Conservation (phyloP, 2,329 filamentous ascomycete species). For the Macrophomina phaseolina region DNA sequence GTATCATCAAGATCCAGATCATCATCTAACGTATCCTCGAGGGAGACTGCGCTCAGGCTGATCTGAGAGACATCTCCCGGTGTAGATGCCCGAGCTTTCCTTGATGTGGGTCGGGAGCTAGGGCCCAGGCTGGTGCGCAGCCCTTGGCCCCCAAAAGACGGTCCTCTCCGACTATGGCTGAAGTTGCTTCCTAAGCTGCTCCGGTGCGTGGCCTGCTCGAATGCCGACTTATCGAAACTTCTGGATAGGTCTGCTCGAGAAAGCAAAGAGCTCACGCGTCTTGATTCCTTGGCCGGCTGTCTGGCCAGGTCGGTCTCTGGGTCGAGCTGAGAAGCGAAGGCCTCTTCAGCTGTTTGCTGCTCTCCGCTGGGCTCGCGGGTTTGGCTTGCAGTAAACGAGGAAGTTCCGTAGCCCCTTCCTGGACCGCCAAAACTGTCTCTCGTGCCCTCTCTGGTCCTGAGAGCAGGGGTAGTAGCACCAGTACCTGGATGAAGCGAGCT, state of each 20-base stretch:
- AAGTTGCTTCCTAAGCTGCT: slow-evolving; percentile 54
- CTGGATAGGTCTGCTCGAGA: slow-evolving; percentile 86
- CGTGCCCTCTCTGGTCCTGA: slow-evolving; percentile 64
- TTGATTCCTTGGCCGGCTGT: slow-evolving; percentile 64
- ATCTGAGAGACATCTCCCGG: slow-evolving; percentile 53
- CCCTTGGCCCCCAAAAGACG: slow-evolving; percentile 75
- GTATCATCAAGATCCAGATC: slow-evolving; percentile 45
- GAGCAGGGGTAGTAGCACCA: slow-evolving; percentile 75
- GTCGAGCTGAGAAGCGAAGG: slow-evolving; percentile 56
- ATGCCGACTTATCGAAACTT: slow-evolving; percentile 80
- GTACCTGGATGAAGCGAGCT: slow-evolving; percentile 65
- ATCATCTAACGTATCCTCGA: slow-evolving; percentile 46
- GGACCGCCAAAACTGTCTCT: slow-evolving; percentile 77
- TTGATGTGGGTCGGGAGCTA: slow-evolving; percentile 18
- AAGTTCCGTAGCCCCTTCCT: slow-evolving; percentile 50
- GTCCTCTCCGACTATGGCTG: slow-evolving; percentile 64
- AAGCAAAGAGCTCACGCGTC: slow-evolving; percentile 88
- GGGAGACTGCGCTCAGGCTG: slow-evolving; percentile 44
- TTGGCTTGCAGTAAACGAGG: slow-evolving; percentile 42
- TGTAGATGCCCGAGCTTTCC: slow-evolving; percentile 61
- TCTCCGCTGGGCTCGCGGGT: slow-evolving; percentile 42
- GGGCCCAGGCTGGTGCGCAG: slow-evolving; percentile 64
- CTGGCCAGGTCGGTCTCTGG: slow-evolving; percentile 56
- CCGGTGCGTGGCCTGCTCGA: slow-evolving; percentile 68
- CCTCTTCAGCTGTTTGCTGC: slow-evolving; percentile 50